phyloP scores from a whole-genome alignment of 78 protist species.

The Cavenderia fasciculata region DNA sequence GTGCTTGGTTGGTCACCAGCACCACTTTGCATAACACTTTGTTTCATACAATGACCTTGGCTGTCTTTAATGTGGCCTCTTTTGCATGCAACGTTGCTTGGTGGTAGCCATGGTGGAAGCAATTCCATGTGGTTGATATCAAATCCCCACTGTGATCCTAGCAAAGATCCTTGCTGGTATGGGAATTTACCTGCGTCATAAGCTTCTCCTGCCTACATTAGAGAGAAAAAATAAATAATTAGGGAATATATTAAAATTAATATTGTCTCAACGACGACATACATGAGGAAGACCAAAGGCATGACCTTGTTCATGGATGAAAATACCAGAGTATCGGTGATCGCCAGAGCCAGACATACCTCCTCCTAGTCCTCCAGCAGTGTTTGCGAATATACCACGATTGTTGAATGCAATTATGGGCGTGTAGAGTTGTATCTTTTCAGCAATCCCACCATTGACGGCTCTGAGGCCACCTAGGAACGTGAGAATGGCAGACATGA shows the following conservation, averaged over 20 bases:
- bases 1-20: not conserved
- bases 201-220: constrained; percentile 2
- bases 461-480: not conserved
- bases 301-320: constrained; percentile 64
- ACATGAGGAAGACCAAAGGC: constrained; percentile 19
- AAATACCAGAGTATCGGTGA: constrained; percentile 6
- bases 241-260: too few relatives aligned
- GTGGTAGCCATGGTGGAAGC: not conserved
- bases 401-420: constrained; percentile 4
- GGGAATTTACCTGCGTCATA: not conserved
- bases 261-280: not conserved
- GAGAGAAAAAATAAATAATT: too few relatives aligned
- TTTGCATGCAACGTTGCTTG: not conserved
- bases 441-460: constrained; percentile 6
- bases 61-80: too few relatives aligned
- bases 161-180: not conserved
- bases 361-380: constrained; percentile 53
- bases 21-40: constrained; percentile 25
- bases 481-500: constrained; percentile 9
- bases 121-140: constrained; percentile 9
- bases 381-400: not conserved
- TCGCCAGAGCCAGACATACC: constrained; percentile 37
- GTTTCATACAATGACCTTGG: not conserved
- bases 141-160: constrained; percentile 15
- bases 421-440: not conserved